Evolutionary conservation across 495 filamentous ascomycete species (phyloP), one percentile per base, ranked within the genome.

Genomic region (Lasiosphaeria hispida): DNA sequence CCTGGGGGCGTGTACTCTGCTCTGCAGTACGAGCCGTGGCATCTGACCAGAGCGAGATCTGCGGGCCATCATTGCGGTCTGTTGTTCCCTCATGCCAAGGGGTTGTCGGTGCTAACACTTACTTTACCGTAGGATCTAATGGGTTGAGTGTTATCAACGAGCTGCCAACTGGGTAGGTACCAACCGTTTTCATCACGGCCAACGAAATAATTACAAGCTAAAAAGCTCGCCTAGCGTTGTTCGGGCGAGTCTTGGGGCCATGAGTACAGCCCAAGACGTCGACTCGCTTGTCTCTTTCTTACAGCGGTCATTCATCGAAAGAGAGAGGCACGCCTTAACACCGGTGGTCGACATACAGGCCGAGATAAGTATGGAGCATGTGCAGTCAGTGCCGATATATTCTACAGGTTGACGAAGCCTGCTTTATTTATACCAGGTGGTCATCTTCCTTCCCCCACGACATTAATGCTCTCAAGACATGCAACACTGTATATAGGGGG

Each of bases 161-260:
- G 43, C 36, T 69, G 3, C 69, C 69, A 15, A 71, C 66, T n/a
- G 69, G 68, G 68, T 70, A 58, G 35, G 48, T 35, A 5, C 23
- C 23, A 30, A 30, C 23, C 23, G 0, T 11, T 42, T 33, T 33
- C 17, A 34, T 7, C 11, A 13, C 3, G 3, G 15, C 3, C 7
- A 14, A 34, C n/a, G n/a, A 7, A 23, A 39, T 33, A n/a, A 0
- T 15, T 19, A 10, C 51, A 43, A 56, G 40, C 60, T 66, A 44
- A 67, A 40, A 30, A 34, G 1, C 13, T 47, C 13, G 10, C 5
- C 0, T 58, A 75, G 88, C 0, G 78, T 90, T 33, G 81, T 88
- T 4, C 75, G 88, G 9, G 83, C 81, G 4, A 88, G 85, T 59
- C 69, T 91, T 7, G 88, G 88, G 4, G 88, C 87, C 4, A 89